phyloP scores from a whole-genome alignment of 345 rosid genomes.

The sweet orange (Citrus sinensis) region DVS_A1.0 CM039165.1:29871501-29872000 shows the following conservation, averaged over 20 bases:
- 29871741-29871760: not conserved
- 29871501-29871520: no score
- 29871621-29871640: not conserved
- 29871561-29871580: no score
- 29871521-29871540: no score
- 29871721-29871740: not conserved
- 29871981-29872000: not conserved
- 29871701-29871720: not conserved
- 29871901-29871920: slow-evolving; percentile 2
- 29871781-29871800: not conserved
- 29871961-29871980: not conserved
- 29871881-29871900: not conserved
- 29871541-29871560: no score
- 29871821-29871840: not conserved
- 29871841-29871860: not conserved
- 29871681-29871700: not conserved
- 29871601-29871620: no score
- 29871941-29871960: not conserved
- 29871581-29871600: no score
- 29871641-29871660: not conserved
- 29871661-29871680: not conserved
- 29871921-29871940: slow-evolving; percentile 14
- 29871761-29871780: no score
- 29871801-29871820: not conserved
- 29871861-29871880: not conserved